phyloP scores from a whole-genome alignment of 257 asterid species.

The Ajuga chamaepitys region DNA sequence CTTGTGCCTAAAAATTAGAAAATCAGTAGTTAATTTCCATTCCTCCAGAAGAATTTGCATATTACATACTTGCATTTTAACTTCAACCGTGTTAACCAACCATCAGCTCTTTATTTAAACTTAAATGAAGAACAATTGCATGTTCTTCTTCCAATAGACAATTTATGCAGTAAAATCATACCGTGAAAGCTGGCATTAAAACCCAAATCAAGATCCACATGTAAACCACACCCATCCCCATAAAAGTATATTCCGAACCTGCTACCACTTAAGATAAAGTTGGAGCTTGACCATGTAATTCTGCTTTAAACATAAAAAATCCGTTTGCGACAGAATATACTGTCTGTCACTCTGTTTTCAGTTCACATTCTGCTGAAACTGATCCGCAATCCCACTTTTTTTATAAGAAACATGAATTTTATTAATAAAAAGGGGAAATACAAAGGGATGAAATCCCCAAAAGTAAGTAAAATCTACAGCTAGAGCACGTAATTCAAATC shows the following conservation, averaged over 20 bases:
- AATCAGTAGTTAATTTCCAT: conserved; percentile 11
- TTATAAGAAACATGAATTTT: too few species aligned
- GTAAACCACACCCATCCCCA: not conserved
- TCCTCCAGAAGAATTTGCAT: conserved; percentile 4
- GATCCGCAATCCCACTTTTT: too few species aligned
- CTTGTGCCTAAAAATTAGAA: conserved; percentile 70
- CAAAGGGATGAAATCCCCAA: too few species aligned
- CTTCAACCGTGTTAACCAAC: not conserved
- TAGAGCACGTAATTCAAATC: too few species aligned
- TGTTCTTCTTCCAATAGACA: conserved; percentile 1
- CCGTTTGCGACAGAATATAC: not conserved
- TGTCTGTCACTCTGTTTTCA: not conserved
- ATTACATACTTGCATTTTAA: not conserved
- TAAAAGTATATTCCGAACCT: not conserved
- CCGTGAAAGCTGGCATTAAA: not conserved
- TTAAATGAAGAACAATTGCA: conserved; percentile 5
- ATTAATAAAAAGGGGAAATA: too few species aligned
- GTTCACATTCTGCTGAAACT: conserved; percentile 1
- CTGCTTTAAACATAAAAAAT: conserved; percentile 1
- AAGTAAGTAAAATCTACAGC: too few species aligned
- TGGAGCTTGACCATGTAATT: not conserved
- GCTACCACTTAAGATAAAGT: not conserved
- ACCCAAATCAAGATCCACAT: conserved; percentile 1
- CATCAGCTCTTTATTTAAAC: conserved; percentile 3
- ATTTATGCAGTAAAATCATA: conserved; percentile 11